phyloP scores from a whole-genome alignment of 2,329 filamentous ascomycete genomes.

The Aspergillus aculeatus region DNA sequence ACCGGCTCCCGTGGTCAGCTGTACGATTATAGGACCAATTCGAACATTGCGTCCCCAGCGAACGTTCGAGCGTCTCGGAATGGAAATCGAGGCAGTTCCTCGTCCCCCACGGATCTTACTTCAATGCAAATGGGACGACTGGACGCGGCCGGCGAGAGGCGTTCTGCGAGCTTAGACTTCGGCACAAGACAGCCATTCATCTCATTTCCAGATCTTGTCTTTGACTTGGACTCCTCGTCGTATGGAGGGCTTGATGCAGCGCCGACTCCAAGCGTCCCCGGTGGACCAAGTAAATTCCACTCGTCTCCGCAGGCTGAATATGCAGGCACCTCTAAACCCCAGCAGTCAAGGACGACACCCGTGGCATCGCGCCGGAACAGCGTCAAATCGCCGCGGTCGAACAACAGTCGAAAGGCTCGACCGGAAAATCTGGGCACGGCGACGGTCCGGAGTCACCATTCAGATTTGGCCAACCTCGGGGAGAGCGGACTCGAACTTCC shows the following conservation, averaged over 20 bases:
- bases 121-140: constrained; percentile 35
- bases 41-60: constrained; percentile 22
- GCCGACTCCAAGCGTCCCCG: constrained; percentile 79
- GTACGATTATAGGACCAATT: constrained; percentile 33
- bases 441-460: constrained; percentile 32
- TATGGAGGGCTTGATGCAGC: constrained; percentile 69
- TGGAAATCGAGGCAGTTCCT: constrained; percentile 71
- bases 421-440: constrained; percentile 41
- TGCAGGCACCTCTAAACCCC: constrained; percentile 22
- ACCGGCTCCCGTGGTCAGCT: constrained; percentile 38
- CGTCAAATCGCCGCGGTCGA: constrained; percentile 43
- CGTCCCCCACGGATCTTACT: constrained; percentile 73
- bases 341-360: constrained; percentile 30
- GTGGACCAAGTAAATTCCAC: constrained; percentile 65
- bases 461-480: constrained; percentile 27
- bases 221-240: constrained; percentile 26
- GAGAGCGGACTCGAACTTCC: constrained; percentile 37
- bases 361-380: constrained; percentile 43
- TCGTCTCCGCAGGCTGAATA: constrained; percentile 42
- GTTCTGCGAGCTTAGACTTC: constrained; percentile 48
- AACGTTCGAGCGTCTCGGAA: constrained; percentile 48
- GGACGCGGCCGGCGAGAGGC: constrained; percentile 35
- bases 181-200: constrained; percentile 38
- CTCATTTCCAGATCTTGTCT: constrained; percentile 40
- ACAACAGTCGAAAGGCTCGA: constrained; percentile 36